Conservation (phyloP, 371 early-diverging fungal species). For the Entomophthora muscae region DNA sequence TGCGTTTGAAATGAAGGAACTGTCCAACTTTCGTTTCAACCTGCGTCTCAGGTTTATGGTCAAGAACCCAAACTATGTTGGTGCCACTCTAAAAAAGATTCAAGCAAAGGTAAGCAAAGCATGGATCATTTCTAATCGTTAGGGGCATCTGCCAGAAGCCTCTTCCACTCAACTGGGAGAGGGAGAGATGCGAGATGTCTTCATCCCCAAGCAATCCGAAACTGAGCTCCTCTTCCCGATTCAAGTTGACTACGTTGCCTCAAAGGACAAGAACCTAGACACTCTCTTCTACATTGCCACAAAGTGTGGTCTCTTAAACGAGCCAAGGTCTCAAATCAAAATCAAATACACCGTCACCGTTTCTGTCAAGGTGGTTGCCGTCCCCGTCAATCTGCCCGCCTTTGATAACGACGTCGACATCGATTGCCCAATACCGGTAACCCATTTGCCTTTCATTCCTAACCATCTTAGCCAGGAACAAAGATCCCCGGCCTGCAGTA, state of each 20-base stretch:
- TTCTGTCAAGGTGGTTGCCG: slow-evolving; percentile 1
- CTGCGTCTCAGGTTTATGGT: slow-evolving; percentile 4
- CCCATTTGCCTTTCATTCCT: neutral
- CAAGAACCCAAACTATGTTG: slow-evolving; percentile 7
- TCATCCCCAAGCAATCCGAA: neutral
- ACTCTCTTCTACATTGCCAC: slow-evolving; percentile 2
- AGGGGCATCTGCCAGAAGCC: neutral
- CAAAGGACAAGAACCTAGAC: neutral
- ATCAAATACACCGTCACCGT: neutral
- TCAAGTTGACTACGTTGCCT: neutral
- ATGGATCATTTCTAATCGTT: neutral
- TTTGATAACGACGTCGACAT: neutral
- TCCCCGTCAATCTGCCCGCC: neutral
- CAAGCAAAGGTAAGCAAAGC: neutral
- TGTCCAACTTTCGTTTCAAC: slow-evolving; percentile 1
- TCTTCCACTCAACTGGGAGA: neutral
- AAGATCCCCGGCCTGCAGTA: neutral
- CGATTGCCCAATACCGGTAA: slow-evolving; percentile 9
- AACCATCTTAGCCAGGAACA: neutral
- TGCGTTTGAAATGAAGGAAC: neutral
- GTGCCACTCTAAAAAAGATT: neutral
- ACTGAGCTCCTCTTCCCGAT: slow-evolving; percentile 2
- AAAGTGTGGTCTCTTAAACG: slow-evolving; percentile 5
- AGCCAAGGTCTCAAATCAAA: neutral
- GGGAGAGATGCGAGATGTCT: neutral